Evolutionary conservation across 345 rosid species (phyloP).

Genomic region (Syzygium jambos): DNA sequence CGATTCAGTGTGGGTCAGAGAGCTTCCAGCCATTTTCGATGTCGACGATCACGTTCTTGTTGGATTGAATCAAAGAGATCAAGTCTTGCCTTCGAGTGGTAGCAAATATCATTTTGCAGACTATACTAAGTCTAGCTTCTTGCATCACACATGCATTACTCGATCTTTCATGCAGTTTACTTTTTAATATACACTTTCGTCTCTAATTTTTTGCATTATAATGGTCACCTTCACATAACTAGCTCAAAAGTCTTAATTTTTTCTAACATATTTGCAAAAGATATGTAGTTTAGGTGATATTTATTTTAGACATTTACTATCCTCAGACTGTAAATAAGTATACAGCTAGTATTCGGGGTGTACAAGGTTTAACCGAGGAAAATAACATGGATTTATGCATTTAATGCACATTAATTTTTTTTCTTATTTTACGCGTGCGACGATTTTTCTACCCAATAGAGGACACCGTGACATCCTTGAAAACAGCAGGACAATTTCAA

Average conservation of each 20-base stretch:
- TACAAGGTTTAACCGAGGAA: background rate
- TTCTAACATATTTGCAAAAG: background rate
- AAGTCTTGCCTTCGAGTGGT: background rate
- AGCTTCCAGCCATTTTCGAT: constrained; percentile 20
- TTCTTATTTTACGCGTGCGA: background rate
- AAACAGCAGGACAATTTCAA: background rate
- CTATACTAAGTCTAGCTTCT: background rate
- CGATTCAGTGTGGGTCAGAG: constrained; percentile 28
- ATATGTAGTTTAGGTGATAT: background rate
- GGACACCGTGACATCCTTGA: background rate
- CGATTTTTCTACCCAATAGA: background rate
- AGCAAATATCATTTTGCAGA: background rate
- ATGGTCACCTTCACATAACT: background rate
- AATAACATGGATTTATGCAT: background rate
- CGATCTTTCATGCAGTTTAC: background rate
- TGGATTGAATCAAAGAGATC: constrained; percentile 26
- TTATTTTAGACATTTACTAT: background rate
- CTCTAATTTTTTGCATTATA: background rate
- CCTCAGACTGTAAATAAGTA: background rate
- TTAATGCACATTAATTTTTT: background rate
- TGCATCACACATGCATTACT: background rate
- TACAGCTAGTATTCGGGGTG: background rate
- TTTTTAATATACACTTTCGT: background rate
- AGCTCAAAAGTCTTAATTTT: background rate
- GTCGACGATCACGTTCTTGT: constrained; percentile 20